Conservation (phyloP, 2,329 filamentous ascomycete species). For the Arthroderma uncinatum region DNA sequence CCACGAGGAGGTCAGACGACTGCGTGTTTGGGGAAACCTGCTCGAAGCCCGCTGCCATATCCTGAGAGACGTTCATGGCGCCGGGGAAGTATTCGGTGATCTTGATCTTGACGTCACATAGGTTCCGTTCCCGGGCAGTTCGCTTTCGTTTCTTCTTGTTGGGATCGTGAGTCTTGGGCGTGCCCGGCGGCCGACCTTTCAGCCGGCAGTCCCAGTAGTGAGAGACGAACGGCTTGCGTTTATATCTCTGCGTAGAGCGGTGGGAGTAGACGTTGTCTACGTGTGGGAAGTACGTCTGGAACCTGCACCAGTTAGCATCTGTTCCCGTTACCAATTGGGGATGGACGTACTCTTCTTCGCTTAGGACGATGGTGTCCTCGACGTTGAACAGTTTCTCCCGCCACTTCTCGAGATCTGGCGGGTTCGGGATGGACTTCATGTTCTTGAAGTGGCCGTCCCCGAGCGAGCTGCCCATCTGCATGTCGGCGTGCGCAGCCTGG, state of each 20-base stretch:
- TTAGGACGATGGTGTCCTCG: slow-evolving; percentile 60
- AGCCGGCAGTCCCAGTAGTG: slow-evolving; percentile 79
- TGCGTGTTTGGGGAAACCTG: slow-evolving; percentile 17
- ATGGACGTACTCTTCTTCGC: slow-evolving; percentile 55
- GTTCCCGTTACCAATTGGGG: slow-evolving; percentile 1
- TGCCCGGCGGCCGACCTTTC: slow-evolving; percentile 67
- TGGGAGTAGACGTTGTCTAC: slow-evolving; percentile 79
- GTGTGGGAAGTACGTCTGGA: slow-evolving; percentile 71
- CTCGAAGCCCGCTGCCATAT: slow-evolving; percentile 23
- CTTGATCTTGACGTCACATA: slow-evolving; percentile 82
- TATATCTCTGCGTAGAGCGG: slow-evolving; percentile 68
- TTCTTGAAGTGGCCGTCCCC: slow-evolving; percentile 21
- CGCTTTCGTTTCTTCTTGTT: slow-evolving; percentile 74
- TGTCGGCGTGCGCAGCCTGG: neutral
- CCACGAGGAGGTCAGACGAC: slow-evolving; percentile 4
- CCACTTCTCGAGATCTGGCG: slow-evolving; percentile 59
- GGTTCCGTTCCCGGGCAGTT: slow-evolving; percentile 59
- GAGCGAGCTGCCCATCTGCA: neutral
- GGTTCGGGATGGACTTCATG: slow-evolving; percentile 50
- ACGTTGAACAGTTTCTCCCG: slow-evolving; percentile 62
- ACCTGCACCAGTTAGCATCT: slow-evolving; percentile 38
- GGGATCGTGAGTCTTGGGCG: slow-evolving; percentile 66
- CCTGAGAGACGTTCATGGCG: slow-evolving; percentile 23
- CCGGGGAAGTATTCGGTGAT: slow-evolving; percentile 67
- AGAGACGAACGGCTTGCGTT: slow-evolving; percentile 69